Evolutionary conservation across 148 eudicot genomes (phyloP), one percentile per base, ranked within the genome.

Genomic region (Limonium bicolor): DNA sequence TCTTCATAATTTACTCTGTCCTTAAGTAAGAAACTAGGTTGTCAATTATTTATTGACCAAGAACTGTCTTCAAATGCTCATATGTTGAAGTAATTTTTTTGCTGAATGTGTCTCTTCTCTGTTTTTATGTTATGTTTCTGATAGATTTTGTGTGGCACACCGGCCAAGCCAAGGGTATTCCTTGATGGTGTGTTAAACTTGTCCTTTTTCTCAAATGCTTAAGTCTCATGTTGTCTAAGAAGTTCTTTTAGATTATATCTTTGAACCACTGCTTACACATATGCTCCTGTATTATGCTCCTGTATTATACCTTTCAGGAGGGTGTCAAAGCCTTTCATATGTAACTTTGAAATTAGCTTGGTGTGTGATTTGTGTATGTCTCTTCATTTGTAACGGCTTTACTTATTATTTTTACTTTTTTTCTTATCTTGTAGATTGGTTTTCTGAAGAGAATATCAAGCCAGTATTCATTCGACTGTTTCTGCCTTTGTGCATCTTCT

Each of bases 401-500:
- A 40, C 20, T 9, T 40, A 22, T 17, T 19, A 23, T 42, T 5
- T 4, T 21, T 22, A n/a, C 45, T 41, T 59, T 15, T 26, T 30
- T 49, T 38, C 27, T 44, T 28, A 16, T 15, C 14, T 12, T 60
- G 62, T 58, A 86, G 96, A 84, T 45, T 34, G 25, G 23, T 51
- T 58, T 72, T 43, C 65, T 81, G 35, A 58, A 70, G 60, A 46
- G 20, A 34, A 51, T 50, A 26, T 65, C 78, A 26, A 65, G 55
- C 50, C 54, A 39, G 21, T 66, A 68, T 54, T 68, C 72, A 10
- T 71, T 67, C 54, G 56, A 50, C 60, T 64, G 68, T 53, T 65
- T 73, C 54, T 33, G 26, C 40, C 32, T 67, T 51, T 29, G 56
- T 39, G 37, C 46, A 20, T 58, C 68, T 38, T 27, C 65, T n/a